A percentile compares a stretch with the other conserved stretches of the same genome.
These are phyloP conservation scores for Neocallimastix lanati DNA, from an alignment of 192 early-diverging fungal genomes.

Conservation along the genomic window DNA sequence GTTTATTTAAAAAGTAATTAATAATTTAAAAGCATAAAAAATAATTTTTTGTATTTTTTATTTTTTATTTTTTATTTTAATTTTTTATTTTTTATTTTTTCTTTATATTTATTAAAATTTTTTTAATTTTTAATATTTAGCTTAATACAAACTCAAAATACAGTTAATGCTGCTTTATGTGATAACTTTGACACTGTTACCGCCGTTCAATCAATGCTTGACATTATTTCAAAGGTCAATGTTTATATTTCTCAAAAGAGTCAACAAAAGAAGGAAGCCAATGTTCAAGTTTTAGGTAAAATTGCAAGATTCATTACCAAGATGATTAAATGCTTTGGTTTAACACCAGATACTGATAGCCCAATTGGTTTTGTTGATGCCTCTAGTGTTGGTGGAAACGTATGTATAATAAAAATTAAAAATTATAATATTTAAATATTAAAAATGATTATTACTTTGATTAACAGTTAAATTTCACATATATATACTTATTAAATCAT, in stretches of 20 bases:
- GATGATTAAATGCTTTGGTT: constrained; percentile 71
- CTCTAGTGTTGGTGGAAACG: constrained; percentile 10
- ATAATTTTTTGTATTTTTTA: no score
- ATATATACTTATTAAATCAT: no score
- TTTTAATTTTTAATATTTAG: no score
- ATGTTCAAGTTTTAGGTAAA: constrained; percentile 52
- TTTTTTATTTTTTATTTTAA: no score
- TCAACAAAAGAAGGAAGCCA: constrained; percentile 27
- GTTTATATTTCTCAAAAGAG: constrained; percentile 43
- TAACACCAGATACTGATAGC: constrained; percentile 34
- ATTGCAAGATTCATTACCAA: constrained; percentile 63
- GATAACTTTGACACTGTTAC: constrained; percentile 81
- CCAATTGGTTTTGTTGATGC: constrained; percentile 46
- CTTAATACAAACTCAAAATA: constrained; percentile 42
- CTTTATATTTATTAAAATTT: no score
- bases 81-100: no score
- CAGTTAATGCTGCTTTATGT: constrained; percentile 68
- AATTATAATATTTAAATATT: no score
- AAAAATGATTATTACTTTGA: no score
- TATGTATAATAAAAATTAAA: constrained; percentile 2
- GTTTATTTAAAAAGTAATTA: constrained; percentile 39
- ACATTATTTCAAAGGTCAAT: constrained; percentile 60
- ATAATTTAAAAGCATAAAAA: no score
- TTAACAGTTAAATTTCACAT: no score
- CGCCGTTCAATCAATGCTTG: constrained; percentile 62